Base-by-base conservation (phyloP, 805 yeast genomes). In the Jamesozyma rosinii region DNA sequence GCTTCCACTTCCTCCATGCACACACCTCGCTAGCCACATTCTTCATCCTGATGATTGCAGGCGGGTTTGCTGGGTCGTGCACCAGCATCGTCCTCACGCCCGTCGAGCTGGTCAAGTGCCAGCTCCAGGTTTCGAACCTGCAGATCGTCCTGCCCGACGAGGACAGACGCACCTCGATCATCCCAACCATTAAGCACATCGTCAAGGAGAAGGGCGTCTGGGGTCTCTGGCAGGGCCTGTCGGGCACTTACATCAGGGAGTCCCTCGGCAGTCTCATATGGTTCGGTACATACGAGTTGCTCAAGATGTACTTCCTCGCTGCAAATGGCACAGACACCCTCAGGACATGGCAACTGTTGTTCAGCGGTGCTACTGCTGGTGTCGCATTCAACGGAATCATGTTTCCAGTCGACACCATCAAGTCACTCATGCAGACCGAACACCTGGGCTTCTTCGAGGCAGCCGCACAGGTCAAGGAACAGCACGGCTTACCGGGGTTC, bases 391-490 rank as follows among this genome's bases (percentile, higher is more conserved):
- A 90, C 57, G 67, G 81, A 5, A 76, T 87, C 3, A 69, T 85
- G 40, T 90, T 81, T 63, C 97, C 97, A 0, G 83, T 87, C 0
- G 97, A 90, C 59, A 87, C 97, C 1, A 74, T 90, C 45, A 90
- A 90, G 63, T 81, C 90, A 4, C 75, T 84, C 42, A 79, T 89
- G 67, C 97, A 90, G 64, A 55, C 65, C 3, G 55, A 55, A 30
- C 61, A 57, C 19, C 31, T 50, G 5, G 48, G 52, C 1, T 44
- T 61, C 18, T 80, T 90, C 0, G 69, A 65, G 33, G 61, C 75
- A 3, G 49, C 71, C 5, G 67, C 68, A 0, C 54, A 50, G 33
- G 55, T 61, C 1, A 65, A 78, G 22, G 69, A 69, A 44, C 62
- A 68, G 26, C 77, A 79, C 1, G 97, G 97, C 0, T 37, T 86